A percentile compares a stretch with the other conserved stretches of the same genome.
Conservation (phyloP, 257 asterid species). For the Solanum infundibuliforme region DNA sequence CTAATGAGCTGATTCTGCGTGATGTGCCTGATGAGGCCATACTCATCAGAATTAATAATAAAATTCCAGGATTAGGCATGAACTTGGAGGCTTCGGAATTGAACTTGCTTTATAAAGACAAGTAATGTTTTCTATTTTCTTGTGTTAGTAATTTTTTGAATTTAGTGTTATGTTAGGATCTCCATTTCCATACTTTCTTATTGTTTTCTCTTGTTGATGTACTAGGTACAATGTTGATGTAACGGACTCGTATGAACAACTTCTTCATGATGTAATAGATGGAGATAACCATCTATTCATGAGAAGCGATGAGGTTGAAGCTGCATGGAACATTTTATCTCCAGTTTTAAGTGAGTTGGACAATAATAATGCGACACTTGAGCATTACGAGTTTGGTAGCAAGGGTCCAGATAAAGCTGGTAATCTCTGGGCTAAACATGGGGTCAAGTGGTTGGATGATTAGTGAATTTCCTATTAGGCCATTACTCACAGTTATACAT, state of each 20-base stretch:
- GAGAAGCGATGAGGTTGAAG: constrained; percentile 44
- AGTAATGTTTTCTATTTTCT: constrained; percentile 15
- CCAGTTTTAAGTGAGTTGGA: constrained; percentile 31
- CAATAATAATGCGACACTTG: constrained; percentile 11
- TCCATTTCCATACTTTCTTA: not conserved
- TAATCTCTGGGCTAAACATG: constrained; percentile 39
- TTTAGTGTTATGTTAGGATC: not conserved
- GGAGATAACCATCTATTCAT: constrained; percentile 45
- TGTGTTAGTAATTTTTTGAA: not conserved
- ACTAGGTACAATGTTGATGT: constrained; percentile 32
- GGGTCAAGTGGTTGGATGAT: constrained; percentile 30
- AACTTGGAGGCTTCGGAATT: constrained; percentile 39
- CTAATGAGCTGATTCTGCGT: constrained; percentile 35
- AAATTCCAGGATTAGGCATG: constrained; percentile 43
- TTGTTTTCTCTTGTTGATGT: not conserved
- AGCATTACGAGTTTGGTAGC: constrained; percentile 25
- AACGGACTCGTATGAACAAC: constrained; percentile 43
- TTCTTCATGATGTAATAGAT: constrained; percentile 35
- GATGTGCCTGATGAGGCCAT: constrained; percentile 41
- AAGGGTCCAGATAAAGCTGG: constrained; percentile 33
- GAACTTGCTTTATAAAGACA: constrained; percentile 45
- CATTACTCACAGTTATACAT: not conserved
- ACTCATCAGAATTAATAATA: constrained; percentile 35
- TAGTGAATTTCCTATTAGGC: not conserved
- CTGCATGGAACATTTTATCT: constrained; percentile 35